These are phyloP conservation scores for Entophlyctis luteolus DNA, from an alignment of 192 early-diverging fungal genomes.

Conservation along the genomic window DNA sequence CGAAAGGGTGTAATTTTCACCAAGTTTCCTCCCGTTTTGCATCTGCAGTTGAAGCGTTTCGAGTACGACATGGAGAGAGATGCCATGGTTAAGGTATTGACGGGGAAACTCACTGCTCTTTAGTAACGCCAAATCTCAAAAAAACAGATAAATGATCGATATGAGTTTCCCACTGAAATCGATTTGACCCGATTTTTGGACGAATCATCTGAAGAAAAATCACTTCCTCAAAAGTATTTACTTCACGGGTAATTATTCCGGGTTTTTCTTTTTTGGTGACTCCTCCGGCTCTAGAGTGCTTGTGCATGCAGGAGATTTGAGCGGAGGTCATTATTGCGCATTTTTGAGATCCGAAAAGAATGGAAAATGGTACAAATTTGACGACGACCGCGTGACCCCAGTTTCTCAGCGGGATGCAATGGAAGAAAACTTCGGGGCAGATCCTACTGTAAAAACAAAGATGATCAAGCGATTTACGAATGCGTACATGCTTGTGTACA, in stretches of 20 bases:
- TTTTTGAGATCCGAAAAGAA: conserved; percentile 78
- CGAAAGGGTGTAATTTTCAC: conserved; percentile 95
- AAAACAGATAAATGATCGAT: conserved; percentile 86
- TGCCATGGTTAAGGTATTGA: conserved; percentile 76
- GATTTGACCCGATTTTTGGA: conserved; percentile 79
- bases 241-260: conserved; percentile 83
- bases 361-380: conserved; percentile 86
- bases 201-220: conserved; percentile 51
- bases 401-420: conserved; percentile 75
- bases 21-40: conserved; percentile 87
- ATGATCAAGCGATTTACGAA: conserved; percentile 80
- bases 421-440: conserved; percentile 92
- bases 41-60: conserved; percentile 93
- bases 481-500: conserved; percentile 98
- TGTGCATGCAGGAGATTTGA: conserved; percentile 89
- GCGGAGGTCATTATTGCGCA: conserved; percentile 93
- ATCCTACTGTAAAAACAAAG: conserved; percentile 21
- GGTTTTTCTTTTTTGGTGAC: too few species aligned
- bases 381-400: conserved; percentile 89
- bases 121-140: too few species aligned
- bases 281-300: conserved; percentile 63
- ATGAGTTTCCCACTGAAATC: conserved; percentile 86
- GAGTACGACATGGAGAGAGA: conserved; percentile 93
- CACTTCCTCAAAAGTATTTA: conserved; percentile 64
- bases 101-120: too few species aligned